Evolutionary conservation across 768 basidiomycete species (phyloP), one percentile per base, ranked within the genome.

Genomic region (Dendrothele bispora): DNA sequence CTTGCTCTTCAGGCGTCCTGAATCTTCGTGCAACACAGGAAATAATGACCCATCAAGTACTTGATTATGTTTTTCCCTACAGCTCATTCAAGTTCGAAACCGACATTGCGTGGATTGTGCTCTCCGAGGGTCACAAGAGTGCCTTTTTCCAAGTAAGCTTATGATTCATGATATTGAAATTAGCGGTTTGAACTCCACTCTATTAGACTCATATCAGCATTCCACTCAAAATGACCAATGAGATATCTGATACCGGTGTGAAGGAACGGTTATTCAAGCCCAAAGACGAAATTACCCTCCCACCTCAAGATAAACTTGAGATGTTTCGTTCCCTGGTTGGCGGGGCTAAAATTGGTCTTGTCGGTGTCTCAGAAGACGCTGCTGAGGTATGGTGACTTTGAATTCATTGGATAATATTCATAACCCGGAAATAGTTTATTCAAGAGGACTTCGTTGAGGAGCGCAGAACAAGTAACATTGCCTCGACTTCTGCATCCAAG

Each of bases 11-110:
- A 85, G 89, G 88, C 4, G 55, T 90, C 17, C 61, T 63, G 50
- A 91, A 88, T 53, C 66, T 92, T 27, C 75, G 68, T 30, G 74
- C 82, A 2, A 61, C 83, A 15, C 88, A 90, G 56, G 76, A 83
- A 41, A 73, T 77, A 49, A 82, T 91, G 60, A 69, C 68, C 37
- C 63, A 68, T 6, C 90, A 93, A 56, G 83, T 78, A 0, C 65
- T 91, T 24, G 76, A 82, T 20, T 93, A 92, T 59, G 62, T 74
- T 27, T 93, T 91, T 59, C 91, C 90, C 1, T 92, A 80, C 63
- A 86, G 82, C 59, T 72, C 61, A 48, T 91, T 86, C 61, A 63
- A 74, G 7, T 91, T 93, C 56, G 72, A 82, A 17, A 90, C 88
- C 1, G 88, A 91, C 55, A 64, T 88, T n/a, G 72, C 65, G n/a